These are phyloP conservation scores for Hemileia vastatrix DNA, from an alignment of 1,284 basidiomycete species.

Conservation along the genomic window DNA sequence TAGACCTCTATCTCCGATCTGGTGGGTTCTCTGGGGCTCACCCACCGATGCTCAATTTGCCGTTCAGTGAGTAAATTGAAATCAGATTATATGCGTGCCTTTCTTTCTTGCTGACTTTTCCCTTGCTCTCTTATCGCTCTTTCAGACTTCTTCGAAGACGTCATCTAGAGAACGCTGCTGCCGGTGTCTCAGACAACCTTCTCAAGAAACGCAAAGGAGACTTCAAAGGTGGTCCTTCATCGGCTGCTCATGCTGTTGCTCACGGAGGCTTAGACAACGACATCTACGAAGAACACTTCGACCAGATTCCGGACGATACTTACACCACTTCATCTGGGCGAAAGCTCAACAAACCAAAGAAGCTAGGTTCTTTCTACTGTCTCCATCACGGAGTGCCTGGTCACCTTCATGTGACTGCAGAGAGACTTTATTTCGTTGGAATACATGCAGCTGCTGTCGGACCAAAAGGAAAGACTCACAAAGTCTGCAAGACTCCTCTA, in stretches of 20 bases:
- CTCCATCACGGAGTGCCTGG: constrained; percentile 41
- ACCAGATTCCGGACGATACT: neutral
- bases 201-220: constrained; percentile 5
- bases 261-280: constrained; percentile 6
- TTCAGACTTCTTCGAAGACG: constrained; percentile 33
- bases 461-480: constrained; percentile 28
- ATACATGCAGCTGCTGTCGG: constrained; percentile 30
- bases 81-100: too few species aligned
- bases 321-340: neutral
- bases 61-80: constrained; percentile 22
- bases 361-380: constrained; percentile 42
- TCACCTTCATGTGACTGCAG: constrained; percentile 36
- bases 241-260: constrained; percentile 25
- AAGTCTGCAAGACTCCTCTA: constrained; percentile 32
- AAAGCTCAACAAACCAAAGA: constrained; percentile 31
- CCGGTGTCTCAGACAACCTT: neutral
- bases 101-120: too few species aligned
- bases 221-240: neutral
- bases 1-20: too few species aligned
- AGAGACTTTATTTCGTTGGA: constrained; percentile 37
- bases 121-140: too few species aligned
- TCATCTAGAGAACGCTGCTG: constrained; percentile 24
- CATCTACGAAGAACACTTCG: neutral
- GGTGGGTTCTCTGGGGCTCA: too few species aligned
- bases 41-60: too few species aligned